Evolutionary conservation across 257 asterid species (phyloP), one percentile per base, ranked within the genome.

Genomic region (Ophiorrhiza pumila): DNA sequence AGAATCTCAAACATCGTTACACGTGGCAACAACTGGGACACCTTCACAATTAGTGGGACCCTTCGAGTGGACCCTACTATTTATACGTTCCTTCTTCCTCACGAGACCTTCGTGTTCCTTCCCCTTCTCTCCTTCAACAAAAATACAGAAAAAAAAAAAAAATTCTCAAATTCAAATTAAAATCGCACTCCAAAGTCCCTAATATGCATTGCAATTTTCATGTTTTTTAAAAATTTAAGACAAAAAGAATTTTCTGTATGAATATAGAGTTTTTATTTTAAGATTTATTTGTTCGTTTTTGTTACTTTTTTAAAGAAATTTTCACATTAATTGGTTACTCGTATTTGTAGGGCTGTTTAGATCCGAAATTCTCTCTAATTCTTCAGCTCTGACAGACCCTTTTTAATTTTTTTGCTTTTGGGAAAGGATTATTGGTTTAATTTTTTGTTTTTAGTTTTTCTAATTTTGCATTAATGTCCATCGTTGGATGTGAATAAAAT

Each of bases 331-430:
- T 23, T 22, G 83, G 84, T 73, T 58, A 73, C 61, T 77, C 86
- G 87, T 83, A 72, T 74, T 82, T 67, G 39, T 68, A 70, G 85
- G 84, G 41, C 47, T 73, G 41, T 32, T 66, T 58, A 82, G 91
- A 88, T 82, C 90, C 87, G 86, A 74, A 78, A 80, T 73, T 79
- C 49, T 74, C 88, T 80, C 84, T 57, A 32, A 57, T 25, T 66
- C 71, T 22, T 50, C 35, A 32, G 45, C 68, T 31, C 35, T 72
- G 55, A 58, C 27, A 10, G 43, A 43, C 46, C 52, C 74, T 57
- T 46, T 73, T 62, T 13, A 45, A 65, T 69, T 39, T 71, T 42
- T 18, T 32, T 43, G 64, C 29, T 46, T 59, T 60, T 18, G 31
- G 23, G 10, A n/a, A 74, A 9, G 20, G 14, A 59, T 62, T 69